Evolutionary conservation across 2,329 filamentous ascomycete species (phyloP), one percentile per base, ranked within the genome.

Genomic region (Gremmenia infestans): DNA sequence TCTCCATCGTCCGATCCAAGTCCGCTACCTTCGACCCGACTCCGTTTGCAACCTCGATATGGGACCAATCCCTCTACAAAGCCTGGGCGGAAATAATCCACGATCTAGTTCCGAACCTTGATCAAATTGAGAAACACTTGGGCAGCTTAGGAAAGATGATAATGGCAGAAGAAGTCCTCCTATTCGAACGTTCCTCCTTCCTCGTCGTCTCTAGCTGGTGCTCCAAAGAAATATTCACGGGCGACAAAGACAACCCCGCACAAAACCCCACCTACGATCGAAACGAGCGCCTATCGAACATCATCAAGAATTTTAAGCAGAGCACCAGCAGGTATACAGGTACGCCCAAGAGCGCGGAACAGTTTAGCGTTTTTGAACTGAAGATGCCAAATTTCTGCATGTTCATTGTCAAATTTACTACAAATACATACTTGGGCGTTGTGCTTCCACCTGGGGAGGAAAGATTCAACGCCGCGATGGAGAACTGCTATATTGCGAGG

Each of bases 41-140:
- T 56, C 91, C 92, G 57, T 97, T 96, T 71, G 89, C 91, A 9
- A 97, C 93, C 35, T 96, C 89, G 53, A 99, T 99, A 69, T 99
- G 94, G 94, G 94, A 99, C 69, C 94, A 99, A 76, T 95, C 89
- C 54, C 78, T 99, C 39, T 99, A 97, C 79, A 96, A 96, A 73
- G 94, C 94, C 1, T 99, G 94, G 94, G 94, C 94, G 0, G 90
- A 89, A 70, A 97, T 99, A 66, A 97, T 99, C 59, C 94, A 99
- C 78, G 92, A 93, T 70, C 81, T 99, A 47, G 94, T 97, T n/a
- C 94, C 94, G 3, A 97, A 97, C 67, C 82, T 97, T 1, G 79
- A 85, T 17, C 83, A 89, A 46, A 97, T 99, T 63, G 93, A 97
- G 74, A 82, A 83, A 19, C 89, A 97, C 71, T 81, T 99, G 9